Evolutionary conservation across 306 rosid genomes (phyloP), one percentile per base, ranked within the genome.

Genomic region (Quercus gilva): DNA sequence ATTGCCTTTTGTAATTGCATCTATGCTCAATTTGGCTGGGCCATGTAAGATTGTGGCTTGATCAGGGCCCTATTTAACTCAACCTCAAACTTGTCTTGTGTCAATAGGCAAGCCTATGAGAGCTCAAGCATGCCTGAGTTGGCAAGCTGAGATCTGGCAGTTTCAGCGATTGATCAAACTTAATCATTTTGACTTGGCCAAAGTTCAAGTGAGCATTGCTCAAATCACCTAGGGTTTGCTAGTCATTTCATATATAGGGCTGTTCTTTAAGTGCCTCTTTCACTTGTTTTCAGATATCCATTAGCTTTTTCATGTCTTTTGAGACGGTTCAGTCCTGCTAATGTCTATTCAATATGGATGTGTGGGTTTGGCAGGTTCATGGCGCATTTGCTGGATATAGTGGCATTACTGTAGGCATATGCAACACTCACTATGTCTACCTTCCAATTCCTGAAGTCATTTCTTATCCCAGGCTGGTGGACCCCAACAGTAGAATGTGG

Each of bases 351-450:
- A n/a, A 75, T 70, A 28, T 13, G n/a, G 71, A 79, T 80, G 65
- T 37, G 14, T 74, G 74, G 71, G 5, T 77, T 77, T 77, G 81
- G 74, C 96, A 96, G 99, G 98, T 96, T 84, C 99, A 93, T 51
- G 98, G 98, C 10, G 99, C 99, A 20, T 96, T 96, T 61, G 99
- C 99, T 21, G 99, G 99, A 81, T 96, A 90, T 29, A 96, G 99
- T 13, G 99, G 99, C 73, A 93, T 93, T 59, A 86, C 99, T 35
- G 94, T 96, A 26, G 99, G 98, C 78, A 84, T 88, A 83, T 93
- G 98, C 86, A 96, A 96, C 87, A 96, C 99, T 70, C 99, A 96
- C 81, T 93, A 96, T 71, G 98, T 90, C 58, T 96, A 96, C 84
- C 83, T 95, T 73, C 99, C 99, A 11, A 96, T 96, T 74, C 96